Percentiles rank a stretch among this genome's conserved stretches.
Conservation (phyloP, 495 filamentous ascomycete genomes). For the Daldinia vernicosa region DNA sequence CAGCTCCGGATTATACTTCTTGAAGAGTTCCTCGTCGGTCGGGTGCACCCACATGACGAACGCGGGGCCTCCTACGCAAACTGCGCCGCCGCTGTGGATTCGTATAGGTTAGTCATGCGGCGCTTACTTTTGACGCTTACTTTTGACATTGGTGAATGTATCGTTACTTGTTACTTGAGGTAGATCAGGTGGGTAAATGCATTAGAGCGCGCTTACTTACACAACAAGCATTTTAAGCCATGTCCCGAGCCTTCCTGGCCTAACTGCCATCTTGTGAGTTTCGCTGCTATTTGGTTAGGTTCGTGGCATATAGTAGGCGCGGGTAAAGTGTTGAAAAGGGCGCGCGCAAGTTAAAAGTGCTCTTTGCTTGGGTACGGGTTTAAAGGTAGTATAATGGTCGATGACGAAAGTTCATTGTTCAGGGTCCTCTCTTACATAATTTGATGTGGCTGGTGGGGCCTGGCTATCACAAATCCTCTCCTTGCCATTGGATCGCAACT, state of each 20-base stretch:
- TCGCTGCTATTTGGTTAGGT: slow-evolving; percentile 10
- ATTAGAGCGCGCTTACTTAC: slow-evolving; percentile 50
- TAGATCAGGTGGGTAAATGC: slow-evolving; percentile 11
- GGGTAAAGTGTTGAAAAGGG: slow-evolving; percentile 29
- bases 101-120: slow-evolving; percentile 33
- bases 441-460: slow-evolving; percentile 17
- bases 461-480: slow-evolving; percentile 10
- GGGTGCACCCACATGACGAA: slow-evolving; percentile 83
- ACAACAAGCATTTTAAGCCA: slow-evolving; percentile 66
- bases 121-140: background rate
- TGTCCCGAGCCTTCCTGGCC: slow-evolving; percentile 41
- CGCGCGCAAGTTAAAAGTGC: slow-evolving; percentile 6
- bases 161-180: background rate
- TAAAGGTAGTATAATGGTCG: slow-evolving; percentile 24
- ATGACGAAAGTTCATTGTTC: slow-evolving; percentile 41
- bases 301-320: slow-evolving; percentile 19
- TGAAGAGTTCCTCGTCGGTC: slow-evolving; percentile 88
- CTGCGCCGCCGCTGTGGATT: slow-evolving; percentile 65
- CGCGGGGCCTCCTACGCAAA: slow-evolving; percentile 85
- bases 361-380: background rate
- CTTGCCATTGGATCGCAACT: background rate
- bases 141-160: slow-evolving; percentile 4
- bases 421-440: slow-evolving; percentile 31
- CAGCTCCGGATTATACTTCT: slow-evolving; percentile 92
- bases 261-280: slow-evolving; percentile 41